Evolutionary conservation across 495 filamentous ascomycete species (phyloP).

Genomic region (Filosporella fistucella): DNA sequence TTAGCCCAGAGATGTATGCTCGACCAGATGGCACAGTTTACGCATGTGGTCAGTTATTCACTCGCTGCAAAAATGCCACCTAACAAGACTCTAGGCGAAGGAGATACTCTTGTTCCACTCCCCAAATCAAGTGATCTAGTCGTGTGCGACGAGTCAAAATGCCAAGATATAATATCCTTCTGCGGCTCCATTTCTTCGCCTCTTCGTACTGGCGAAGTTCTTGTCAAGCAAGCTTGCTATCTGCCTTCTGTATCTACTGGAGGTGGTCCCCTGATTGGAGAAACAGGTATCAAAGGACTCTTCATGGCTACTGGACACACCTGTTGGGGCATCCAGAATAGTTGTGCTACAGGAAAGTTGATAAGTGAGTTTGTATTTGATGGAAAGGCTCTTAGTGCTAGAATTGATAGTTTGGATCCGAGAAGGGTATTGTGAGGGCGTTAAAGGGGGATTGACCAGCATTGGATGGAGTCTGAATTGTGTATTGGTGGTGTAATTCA

Average conservation of each 20-base stretch:
- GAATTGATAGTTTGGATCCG: conserved; percentile 67
- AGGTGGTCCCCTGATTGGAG: conserved; percentile 72
- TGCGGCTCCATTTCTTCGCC: conserved; percentile 72
- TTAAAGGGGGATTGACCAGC: no score
- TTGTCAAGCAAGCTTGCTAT: conserved; percentile 88
- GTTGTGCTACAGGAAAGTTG: conserved; percentile 81
- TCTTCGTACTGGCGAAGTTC: conserved; percentile 71
- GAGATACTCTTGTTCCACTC: conserved; percentile 70
- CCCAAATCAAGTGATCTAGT: conserved; percentile 76
- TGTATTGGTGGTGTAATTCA: no score
- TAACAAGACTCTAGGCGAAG: conserved; percentile 55
- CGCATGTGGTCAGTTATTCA: conserved; percentile 55
- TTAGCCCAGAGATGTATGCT: conserved; percentile 90
- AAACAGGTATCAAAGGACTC: conserved; percentile 69
- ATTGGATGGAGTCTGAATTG: no score
- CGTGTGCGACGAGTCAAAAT: conserved; percentile 66
- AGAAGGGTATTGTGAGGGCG: conserved; percentile 29
- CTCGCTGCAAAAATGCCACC: neutral
- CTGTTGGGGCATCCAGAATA: conserved; percentile 98
- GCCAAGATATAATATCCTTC: conserved; percentile 85
- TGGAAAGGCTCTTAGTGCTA: conserved; percentile 70
- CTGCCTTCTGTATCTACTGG: conserved; percentile 64
- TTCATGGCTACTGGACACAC: conserved; percentile 89
- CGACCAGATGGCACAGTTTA: conserved; percentile 87
- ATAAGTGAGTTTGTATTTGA: conserved; percentile 86